Base-by-base conservation (phyloP, 2,329 filamentous ascomycete species). In the Monilinia fructicola region DNA sequence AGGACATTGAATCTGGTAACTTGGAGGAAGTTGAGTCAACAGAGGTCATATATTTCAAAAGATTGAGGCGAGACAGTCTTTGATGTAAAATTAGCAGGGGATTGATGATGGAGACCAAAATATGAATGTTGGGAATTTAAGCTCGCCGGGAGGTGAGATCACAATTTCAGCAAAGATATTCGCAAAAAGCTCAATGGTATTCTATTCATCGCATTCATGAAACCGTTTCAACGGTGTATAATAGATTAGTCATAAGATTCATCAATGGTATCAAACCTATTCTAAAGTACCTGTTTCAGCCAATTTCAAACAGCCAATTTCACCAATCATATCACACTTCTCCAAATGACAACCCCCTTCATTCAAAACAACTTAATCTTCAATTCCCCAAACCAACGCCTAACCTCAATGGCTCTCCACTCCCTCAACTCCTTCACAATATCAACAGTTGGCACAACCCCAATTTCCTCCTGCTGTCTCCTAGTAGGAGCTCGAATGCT, bases 351-450 rank as follows among this genome's bases (percentile, higher is more conserved):
- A 38, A 9, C 18, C 40, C 5, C 26, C 28, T 10, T 35, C 14
- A 38, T 11, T 23, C 44, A 60, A 50, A 60, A 60, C n/a, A 60
- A 23, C 14, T 50, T 50, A 28, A 67, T 31, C 50, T 69, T 64
- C 58, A 73, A 65, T 10, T 65, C 64, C 11, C 71, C 71, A 64
- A 60, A 55, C 71, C 72, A 74, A 35, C 50, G 62, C 40, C 46
- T 54, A 35, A 44, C 53, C 46, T 64, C 64, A 18, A 50, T 46
- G 54, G 35, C 54, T 31, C 70, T 46, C 62, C 69, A 73, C 11
- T 38, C 35, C 66, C 65, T 71, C 61, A 74, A 52, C n/a, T 62
- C 66, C 44, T 69, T 67, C 14, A 70, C 52, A n/a, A 73, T 67
- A 68, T 71, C 68, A 59, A 54, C 64, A 1, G n/a, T 38, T 10